Evolutionary conservation across 2,329 filamentous ascomycete genomes (phyloP), one percentile per base, ranked within the genome.

Genomic region (Fusarium algeriense): DNA sequence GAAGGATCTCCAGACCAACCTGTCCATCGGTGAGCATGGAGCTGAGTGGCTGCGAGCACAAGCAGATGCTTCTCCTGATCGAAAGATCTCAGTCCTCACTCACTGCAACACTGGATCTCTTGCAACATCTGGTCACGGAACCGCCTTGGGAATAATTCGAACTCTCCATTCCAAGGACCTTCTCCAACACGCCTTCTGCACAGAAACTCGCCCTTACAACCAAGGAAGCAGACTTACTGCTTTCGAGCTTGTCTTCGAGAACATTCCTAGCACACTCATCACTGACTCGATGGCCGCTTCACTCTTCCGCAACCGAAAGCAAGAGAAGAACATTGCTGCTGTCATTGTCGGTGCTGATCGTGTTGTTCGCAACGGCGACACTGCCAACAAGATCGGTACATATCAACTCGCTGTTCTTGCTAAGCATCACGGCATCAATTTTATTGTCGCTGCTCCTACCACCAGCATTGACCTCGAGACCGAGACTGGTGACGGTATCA

Each of bases 61-160:
- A 77, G 84, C 81, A 23, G 79, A 81, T 73, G 81, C 86, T 78
- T 79, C 85, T 43, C 52, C 82, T 70, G 80, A 86, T 71, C 76
- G 85, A 79, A 73, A 80, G 60, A 75, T 97, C 50, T 93, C 93
- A n/a, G 91, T 99, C 45, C 83, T 99, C 73, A 99, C 96, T 14
- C 97, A 99, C 82, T 99, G 96, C 86, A 99, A 99, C 81, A 99
- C 96, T 26, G 96, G 96, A 32, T 98, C 95, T 23, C 90, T 99
- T 37, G 96, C 96, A 30, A 99, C 96, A 3, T 97, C 96, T 19
- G 96, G 96, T n/a, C 97, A 98, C 79, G 96, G 96, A 55, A 99
- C 96, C 14, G 96, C 96, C 0, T 86, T 99, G 5, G 96, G 96
- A 26, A 96, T 99, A 54, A 94, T 99, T 74, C 93, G 96, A 62